Base-by-base conservation (phyloP, 305 asterid species). In the Fraxinus albicans region DNA sequence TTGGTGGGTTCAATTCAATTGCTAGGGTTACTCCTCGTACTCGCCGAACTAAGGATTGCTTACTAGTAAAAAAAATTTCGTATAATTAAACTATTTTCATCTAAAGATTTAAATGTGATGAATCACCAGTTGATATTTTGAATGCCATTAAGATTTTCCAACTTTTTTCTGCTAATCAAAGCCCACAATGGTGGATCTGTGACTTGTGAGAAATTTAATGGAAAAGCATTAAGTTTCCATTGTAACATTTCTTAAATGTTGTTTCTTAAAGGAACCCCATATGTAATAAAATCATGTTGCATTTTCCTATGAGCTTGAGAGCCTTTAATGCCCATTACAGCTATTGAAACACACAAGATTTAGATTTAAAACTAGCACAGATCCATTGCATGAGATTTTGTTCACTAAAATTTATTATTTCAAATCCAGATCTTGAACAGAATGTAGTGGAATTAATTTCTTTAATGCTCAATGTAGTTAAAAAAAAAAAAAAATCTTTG, bases 261-360 rank as follows among this genome's bases (percentile, higher is more conserved):
- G 85, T 47, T 76, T 79, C 58, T 72, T 58, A 86, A 83, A 60
- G 80, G 79, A 78, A 36, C 72, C 78, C 82, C 77, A 58, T 80
- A 78, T 77, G 76, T 69, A 74, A 79, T 80, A 79, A 83, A 80
- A 60, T 83, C 69, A 80, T 80, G 83, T 27, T 78, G 85, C 85
- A 74, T 83, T 86, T 87, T 84, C 84, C 86, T 21, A 47, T 38
- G 83, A 78, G 79, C 76, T 60, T 19, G 31, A 60, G 31, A 60
- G 82, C 8, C 47, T 80, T 83, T 65, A 86, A 80, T 83, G 81
- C 74, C 55, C 33, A 53, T 80, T 77, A 34, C 70, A 75, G 6
- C 21, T 76, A 60, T 42, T 31, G 63, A 73, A 15, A n/a, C 31
- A 17, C 80, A 47, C 65, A 21, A 70, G 12, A 36, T 79, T n/a